Conservation (phyloP, 306 rosid genomes). For the Hippophae gyantsensis region DNA sequence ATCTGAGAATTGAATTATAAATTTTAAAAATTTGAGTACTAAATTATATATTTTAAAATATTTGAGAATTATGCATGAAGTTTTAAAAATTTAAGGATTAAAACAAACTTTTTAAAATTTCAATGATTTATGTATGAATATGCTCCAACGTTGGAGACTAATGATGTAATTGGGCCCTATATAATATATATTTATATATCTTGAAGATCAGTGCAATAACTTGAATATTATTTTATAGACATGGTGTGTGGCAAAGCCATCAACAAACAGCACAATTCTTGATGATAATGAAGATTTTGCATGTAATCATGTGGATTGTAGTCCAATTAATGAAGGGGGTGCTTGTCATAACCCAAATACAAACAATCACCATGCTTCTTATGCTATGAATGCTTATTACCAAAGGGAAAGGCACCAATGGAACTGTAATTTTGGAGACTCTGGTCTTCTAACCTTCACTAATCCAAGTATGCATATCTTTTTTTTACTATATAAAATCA, state of each 20-base stretch:
- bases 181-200: no score
- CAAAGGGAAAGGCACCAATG: conserved; percentile 13
- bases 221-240: conserved; percentile 8
- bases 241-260: conserved; percentile 24
- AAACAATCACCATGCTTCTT: conserved; percentile 14
- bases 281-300: neutral
- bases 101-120: no score
- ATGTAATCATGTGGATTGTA: conserved; percentile 12
- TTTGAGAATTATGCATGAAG: no score
- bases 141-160: no score
- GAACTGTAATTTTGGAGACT: conserved; percentile 11
- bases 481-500: neutral
- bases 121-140: no score
- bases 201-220: no score
- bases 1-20: no score
- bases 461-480: conserved; percentile 13
- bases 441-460: conserved; percentile 15
- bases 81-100: no score
- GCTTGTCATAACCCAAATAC: conserved; percentile 27
- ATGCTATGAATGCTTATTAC: conserved; percentile 20
- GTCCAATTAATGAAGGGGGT: conserved; percentile 3
- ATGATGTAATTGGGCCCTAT: no score
- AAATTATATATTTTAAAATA: no score
- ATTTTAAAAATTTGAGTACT: no score
- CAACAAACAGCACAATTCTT: conserved; percentile 1